A percentile compares a stretch with the other conserved stretches of the same genome.
These are phyloP conservation scores for Lipomyces anomalus DNA, from an alignment of 805 yeast genomes.

Conservation along the genomic window DNA sequence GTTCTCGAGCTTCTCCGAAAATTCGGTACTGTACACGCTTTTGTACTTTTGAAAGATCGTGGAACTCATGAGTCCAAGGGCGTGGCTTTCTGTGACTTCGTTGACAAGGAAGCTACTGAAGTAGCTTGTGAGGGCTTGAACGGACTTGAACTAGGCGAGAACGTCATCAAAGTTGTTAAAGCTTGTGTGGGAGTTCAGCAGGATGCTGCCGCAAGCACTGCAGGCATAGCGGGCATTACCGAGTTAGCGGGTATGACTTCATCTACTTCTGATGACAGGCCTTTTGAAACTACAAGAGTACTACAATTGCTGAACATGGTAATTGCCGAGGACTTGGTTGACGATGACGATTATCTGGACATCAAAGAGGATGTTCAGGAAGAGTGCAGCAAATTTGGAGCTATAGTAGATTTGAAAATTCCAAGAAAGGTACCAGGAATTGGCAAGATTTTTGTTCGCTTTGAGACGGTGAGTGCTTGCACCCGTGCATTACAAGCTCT, in stretches of 20 bases:
- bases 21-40: slow-evolving; percentile 38
- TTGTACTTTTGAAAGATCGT: slow-evolving; percentile 40
- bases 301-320: slow-evolving; percentile 62
- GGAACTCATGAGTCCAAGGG: slow-evolving; percentile 51
- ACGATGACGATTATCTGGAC: slow-evolving; percentile 44
- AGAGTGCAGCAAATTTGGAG: slow-evolving; percentile 49
- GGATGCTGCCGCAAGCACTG: slow-evolving; percentile 7
- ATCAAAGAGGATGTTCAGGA: slow-evolving; percentile 47
- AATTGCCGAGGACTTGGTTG: slow-evolving; percentile 56
- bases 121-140: slow-evolving; percentile 35
- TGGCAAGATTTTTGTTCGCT: slow-evolving; percentile 70
- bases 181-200: slow-evolving; percentile 37
- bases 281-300: slow-evolving; percentile 46
- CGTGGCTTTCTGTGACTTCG: slow-evolving; percentile 50
- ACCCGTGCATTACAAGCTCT: slow-evolving; percentile 49
- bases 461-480: slow-evolving; percentile 48
- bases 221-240: slow-evolving; percentile 26
- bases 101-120: slow-evolving; percentile 26
- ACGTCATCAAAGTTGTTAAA: slow-evolving; percentile 34
- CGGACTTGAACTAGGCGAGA: slow-evolving; percentile 36
- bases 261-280: slow-evolving; percentile 25
- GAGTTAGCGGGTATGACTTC: slow-evolving; percentile 31
- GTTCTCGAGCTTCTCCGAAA: slow-evolving; percentile 40
- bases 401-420: slow-evolving; percentile 48
- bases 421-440: slow-evolving; percentile 59